Evolutionary conservation across 257 asterid species (phyloP).

Genomic region (Anisodus tanguticus): DNA sequence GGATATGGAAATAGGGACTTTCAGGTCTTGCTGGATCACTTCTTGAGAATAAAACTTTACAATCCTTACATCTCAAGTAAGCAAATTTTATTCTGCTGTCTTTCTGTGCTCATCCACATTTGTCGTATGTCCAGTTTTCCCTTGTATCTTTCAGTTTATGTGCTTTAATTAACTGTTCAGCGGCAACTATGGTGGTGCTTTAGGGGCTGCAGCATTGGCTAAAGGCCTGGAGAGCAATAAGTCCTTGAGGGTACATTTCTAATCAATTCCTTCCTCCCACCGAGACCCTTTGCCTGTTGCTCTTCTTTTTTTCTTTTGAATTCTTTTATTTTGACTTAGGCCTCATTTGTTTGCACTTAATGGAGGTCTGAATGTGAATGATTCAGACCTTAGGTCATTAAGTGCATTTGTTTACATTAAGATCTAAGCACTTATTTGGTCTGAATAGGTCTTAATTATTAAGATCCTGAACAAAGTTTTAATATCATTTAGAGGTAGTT

Average conservation of each 20-base stretch:
- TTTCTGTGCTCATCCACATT: not conserved
- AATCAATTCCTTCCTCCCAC: not conserved
- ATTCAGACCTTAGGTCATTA: too few relatives aligned
- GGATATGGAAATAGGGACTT: slow-evolving; percentile 98
- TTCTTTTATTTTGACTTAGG: not conserved
- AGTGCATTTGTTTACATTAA: too few relatives aligned
- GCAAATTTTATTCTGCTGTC: slow-evolving; percentile 21
- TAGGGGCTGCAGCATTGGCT: slow-evolving; percentile 95
- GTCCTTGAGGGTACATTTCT: slow-evolving; percentile 71
- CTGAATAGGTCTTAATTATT: too few relatives aligned
- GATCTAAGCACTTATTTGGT: too few relatives aligned
- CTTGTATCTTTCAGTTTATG: not conserved
- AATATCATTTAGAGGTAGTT: too few relatives aligned
- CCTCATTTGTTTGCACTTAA: too few relatives aligned
- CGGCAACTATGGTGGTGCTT: slow-evolving; percentile 96
- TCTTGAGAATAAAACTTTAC: slow-evolving; percentile 75
- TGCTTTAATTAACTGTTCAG: slow-evolving; percentile 40
- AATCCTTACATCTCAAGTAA: slow-evolving; percentile 79
- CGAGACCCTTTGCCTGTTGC: not conserved
- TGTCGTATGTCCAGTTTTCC: not conserved
- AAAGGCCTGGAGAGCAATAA: slow-evolving; percentile 93
- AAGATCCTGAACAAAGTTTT: too few relatives aligned
- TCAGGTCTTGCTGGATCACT: slow-evolving; percentile 96
- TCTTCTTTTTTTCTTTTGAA: not conserved
- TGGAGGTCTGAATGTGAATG: too few relatives aligned